Evolutionary conservation across 805 yeast genomes (phyloP).

Genomic region (Metschnikowia matae): DNA sequence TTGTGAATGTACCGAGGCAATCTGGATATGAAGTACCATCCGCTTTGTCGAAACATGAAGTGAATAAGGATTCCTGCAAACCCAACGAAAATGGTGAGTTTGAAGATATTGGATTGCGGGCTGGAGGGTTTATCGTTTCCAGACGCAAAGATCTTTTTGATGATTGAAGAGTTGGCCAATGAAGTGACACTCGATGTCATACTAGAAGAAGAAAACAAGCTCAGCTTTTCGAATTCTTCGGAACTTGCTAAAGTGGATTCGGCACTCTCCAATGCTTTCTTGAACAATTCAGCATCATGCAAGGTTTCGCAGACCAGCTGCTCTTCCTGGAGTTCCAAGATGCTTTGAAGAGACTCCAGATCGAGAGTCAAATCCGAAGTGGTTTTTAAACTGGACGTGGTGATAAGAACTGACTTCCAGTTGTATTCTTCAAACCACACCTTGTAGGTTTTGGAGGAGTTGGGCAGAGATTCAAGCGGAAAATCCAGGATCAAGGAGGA

Average conservation of each 20-base stretch:
- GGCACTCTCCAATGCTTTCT: conserved; percentile 18
- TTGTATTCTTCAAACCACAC: conserved; percentile 36
- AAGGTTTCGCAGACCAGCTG: conserved; percentile 27
- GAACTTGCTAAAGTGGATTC: conserved; percentile 9
- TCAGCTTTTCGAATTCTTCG: conserved; percentile 14
- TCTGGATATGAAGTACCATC: not conserved
- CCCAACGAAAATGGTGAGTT: conserved; percentile 36
- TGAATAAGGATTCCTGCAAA: conserved; percentile 37
- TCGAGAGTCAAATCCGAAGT: not conserved
- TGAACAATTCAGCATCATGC: conserved; percentile 25
- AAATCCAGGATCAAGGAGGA: conserved; percentile 22
- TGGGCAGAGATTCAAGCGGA: conserved; percentile 22
- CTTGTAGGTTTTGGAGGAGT: conserved; percentile 21
- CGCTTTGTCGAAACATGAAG: conserved; percentile 24
- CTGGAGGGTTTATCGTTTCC: not conserved
- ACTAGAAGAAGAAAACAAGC: conserved; percentile 33
- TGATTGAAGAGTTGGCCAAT: not conserved
- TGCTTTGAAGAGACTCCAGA: not conserved
- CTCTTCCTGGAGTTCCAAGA: conserved; percentile 26
- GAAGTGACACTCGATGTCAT: conserved; percentile 3
- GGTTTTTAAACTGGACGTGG: conserved; percentile 24
- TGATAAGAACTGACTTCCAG: conserved; percentile 29
- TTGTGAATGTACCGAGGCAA: not conserved
- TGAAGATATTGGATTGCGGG: conserved; percentile 25
- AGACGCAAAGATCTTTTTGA: not conserved